Conservation (phyloP, 1,284 basidiomycete genomes). For the Ganoderma multipileum region DNA sequence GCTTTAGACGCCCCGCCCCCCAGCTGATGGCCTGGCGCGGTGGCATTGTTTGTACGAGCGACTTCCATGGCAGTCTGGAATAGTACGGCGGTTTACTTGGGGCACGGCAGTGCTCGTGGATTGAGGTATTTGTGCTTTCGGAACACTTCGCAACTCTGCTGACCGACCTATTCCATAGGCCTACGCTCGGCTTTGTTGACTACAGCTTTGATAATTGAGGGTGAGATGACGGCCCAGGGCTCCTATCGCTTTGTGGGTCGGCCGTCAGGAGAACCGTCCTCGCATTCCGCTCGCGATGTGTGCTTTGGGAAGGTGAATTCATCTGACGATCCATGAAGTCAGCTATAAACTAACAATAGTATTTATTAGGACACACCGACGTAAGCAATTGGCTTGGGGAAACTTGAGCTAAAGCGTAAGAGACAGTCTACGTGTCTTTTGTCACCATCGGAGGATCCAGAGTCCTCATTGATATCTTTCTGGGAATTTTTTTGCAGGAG, state of each 20-base stretch:
- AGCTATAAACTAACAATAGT: background rate
- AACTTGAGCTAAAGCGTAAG: background rate
- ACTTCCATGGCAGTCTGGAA: no score
- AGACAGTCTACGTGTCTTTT: background rate
- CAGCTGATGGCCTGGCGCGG: no score
- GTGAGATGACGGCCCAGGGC: no score
- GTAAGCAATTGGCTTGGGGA: background rate
- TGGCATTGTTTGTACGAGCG: no score
- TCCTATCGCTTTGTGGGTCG: no score
- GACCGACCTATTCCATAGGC: background rate
- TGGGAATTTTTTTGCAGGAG: background rate
- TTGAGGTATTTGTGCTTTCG: background rate
- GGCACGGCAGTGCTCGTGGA: background rate
- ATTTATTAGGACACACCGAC: background rate
- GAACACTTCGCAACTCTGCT: background rate
- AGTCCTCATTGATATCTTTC: background rate
- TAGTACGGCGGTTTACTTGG: no score
- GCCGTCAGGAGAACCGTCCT: no score
- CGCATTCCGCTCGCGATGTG: no score
- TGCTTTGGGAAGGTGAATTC: background rate
- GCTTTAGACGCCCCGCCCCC: background rate
- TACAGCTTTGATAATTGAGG: no score
- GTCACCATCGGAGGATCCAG: background rate
- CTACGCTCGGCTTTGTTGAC: no score
- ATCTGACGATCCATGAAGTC: background rate